Evolutionary conservation across 352 stramenopile species (phyloP).

Genomic region (Pythium dissotocum): DNA sequence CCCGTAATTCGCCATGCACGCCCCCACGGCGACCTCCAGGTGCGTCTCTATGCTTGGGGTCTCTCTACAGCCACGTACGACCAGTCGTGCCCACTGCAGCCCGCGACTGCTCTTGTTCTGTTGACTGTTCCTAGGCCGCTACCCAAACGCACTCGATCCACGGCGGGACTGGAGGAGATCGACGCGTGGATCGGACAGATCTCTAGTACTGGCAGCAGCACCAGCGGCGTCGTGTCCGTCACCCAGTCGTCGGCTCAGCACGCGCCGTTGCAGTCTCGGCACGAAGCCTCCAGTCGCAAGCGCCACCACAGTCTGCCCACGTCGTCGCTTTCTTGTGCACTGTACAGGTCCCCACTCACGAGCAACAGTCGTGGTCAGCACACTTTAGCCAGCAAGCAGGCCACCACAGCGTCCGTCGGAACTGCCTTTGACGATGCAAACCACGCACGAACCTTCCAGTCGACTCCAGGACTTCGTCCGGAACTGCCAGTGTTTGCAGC

Average conservation of each 20-base stretch:
- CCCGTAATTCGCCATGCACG: conserved; percentile 14
- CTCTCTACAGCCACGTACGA: background rate
- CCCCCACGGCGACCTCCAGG: conserved; percentile 16
- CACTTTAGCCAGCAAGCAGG: background rate
- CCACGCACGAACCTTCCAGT: background rate
- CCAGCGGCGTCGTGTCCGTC: conserved; percentile 8
- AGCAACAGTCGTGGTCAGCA: background rate
- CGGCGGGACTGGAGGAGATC: conserved; percentile 53
- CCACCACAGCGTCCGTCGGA: background rate
- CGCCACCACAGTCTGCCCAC: conserved; percentile 54
- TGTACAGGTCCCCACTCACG: conserved; percentile 11
- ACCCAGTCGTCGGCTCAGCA: background rate
- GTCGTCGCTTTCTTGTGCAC: conserved; percentile 30
- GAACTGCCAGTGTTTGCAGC: conserved; percentile 15
- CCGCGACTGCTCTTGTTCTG: background rate
- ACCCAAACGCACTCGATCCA: conserved; percentile 61
- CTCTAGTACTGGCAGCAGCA: conserved; percentile 9
- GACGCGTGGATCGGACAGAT: conserved; percentile 31
- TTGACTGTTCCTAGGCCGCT: conserved; percentile 36
- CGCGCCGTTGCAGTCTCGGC: background rate
- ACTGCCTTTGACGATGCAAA: background rate
- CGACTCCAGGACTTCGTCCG: background rate
- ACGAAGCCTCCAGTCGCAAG: conserved; percentile 36
- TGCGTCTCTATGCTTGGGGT: background rate
- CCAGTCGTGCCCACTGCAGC: background rate